Evolutionary conservation across 2,329 filamentous ascomycete genomes (phyloP).

Genomic region (Emericellopsis atlantica): DNA sequence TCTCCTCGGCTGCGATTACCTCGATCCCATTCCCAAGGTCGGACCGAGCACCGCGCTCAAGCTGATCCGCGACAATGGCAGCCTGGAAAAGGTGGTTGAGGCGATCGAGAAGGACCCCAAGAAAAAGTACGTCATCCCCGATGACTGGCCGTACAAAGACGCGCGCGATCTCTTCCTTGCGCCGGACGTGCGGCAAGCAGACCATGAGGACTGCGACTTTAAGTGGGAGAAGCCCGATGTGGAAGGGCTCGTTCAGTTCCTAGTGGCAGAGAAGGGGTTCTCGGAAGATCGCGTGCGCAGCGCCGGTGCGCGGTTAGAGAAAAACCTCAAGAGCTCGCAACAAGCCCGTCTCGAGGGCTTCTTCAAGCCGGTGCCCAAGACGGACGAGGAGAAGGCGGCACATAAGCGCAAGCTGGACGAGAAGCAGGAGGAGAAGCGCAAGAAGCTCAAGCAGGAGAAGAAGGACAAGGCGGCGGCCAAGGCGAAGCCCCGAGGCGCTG

Average conservation of each 20-base stretch:
- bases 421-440: conserved; percentile 85
- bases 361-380: conserved; percentile 87
- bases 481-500: conserved; percentile 63
- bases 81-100: conserved; percentile 77
- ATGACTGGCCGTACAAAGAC: conserved; percentile 94
- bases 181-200: conserved; percentile 74
- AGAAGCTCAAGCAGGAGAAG: conserved; percentile 86
- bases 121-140: conserved; percentile 72
- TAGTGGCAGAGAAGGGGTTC: conserved; percentile 93
- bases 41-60: conserved; percentile 87
- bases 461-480: conserved; percentile 93
- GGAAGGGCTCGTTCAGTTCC: conserved; percentile 77
- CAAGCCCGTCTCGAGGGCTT: conserved; percentile 90
- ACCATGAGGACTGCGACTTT: conserved; percentile 84
- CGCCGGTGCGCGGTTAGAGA: conserved; percentile 66
- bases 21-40: conserved; percentile 91
- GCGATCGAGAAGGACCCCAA: conserved; percentile 64
- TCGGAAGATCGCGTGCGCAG: conserved; percentile 84
- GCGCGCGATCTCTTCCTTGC: conserved; percentile 85
- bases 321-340: conserved; percentile 83
- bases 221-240: conserved; percentile 94
- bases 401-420: conserved; percentile 91
- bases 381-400: conserved; percentile 69
- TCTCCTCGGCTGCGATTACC: conserved; percentile 91
- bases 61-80: conserved; percentile 83